Percentiles rank a stretch among this genome's conserved stretches.
Conservation (phyloP, 1,284 basidiomycete species). For the Cystobasidium sp. region DNA sequence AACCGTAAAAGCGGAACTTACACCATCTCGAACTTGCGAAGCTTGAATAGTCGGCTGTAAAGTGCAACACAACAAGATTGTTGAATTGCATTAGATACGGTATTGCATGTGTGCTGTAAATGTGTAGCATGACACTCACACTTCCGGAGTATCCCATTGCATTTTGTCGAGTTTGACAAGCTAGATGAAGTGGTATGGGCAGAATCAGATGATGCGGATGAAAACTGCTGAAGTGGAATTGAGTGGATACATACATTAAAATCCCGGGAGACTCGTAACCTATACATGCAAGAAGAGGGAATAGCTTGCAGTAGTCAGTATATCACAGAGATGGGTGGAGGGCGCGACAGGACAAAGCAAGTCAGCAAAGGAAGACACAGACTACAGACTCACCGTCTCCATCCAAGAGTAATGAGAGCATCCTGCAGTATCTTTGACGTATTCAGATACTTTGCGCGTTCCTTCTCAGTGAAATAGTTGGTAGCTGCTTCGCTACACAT, state of each 20-base stretch:
- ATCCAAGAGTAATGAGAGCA: background rate
- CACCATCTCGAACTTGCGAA: too few relatives aligned
- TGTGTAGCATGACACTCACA: background rate
- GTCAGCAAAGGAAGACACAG: background rate
- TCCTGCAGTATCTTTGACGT: background rate
- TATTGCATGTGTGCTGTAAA: too few relatives aligned
- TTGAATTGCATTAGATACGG: too few relatives aligned
- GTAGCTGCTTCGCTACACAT: constrained; percentile 9
- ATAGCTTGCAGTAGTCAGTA: background rate
- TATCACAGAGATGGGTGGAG: background rate
- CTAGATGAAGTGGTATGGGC: background rate
- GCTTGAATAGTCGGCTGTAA: too few relatives aligned
- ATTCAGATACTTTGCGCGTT: background rate
- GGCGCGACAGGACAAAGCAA: background rate
- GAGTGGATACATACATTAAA: too few relatives aligned
- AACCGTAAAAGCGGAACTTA: too few relatives aligned
- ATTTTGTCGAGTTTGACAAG: constrained; percentile 3
- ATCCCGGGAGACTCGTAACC: too few relatives aligned
- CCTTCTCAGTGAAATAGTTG: background rate
- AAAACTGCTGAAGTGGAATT: background rate
- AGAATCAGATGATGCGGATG: background rate
- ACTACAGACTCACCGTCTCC: background rate
- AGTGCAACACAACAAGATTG: too few relatives aligned
- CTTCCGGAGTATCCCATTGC: background rate
- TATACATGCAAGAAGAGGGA: too few relatives aligned